Evolutionary conservation across 2,329 filamentous ascomycete genomes (phyloP), one percentile per base, ranked within the genome.

Genomic region (Aureobasidium subglaciale): DNA sequence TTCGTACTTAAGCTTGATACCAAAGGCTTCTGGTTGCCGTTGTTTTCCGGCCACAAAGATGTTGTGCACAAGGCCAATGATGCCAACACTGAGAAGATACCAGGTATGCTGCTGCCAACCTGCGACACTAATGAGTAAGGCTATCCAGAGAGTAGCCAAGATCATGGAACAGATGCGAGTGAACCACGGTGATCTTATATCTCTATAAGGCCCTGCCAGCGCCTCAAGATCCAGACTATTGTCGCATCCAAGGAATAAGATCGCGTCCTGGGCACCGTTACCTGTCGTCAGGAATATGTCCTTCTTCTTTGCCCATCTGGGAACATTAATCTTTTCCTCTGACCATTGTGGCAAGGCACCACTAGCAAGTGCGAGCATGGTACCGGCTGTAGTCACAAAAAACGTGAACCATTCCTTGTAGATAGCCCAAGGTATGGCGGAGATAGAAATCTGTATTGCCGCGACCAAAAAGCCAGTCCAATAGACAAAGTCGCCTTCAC

Each of bases 301-400:
- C n/a, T 37, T 37, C 5, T 37, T 60, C n/a, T 61, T 59, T 5
- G 63, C 57, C 22, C 20, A 30, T 2, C 56, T 59, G 15, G 70
- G 66, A 59, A 69, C 73, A 0, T 70, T 65, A 67, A 71, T 74
- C 59, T 77, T 78, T 61, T 78, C 76, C 9, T 59, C 60, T 18
- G 59, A 62, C 74, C 74, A 77, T 59, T 77, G 74, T 5, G 67
- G 63, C 4, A 78, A 60, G 2, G 63, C 58, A 0, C 72, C 72
- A 0, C 67, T 67, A 1, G 62, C 52, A 7, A 71, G 59, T 2
- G 70, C 66, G 4, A 78, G 64, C 1, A 68, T 2, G 9, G 62
- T 77, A 1, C 73, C 75, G 5, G 42, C 58, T 0, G 56, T 64
- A 0, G 73, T 75, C 27, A 76, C 64, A 20, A 76, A 55, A 4